These are phyloP conservation scores for Penicillium verhagenii DNA, from an alignment of 495 filamentous ascomycete genomes.

Conservation along the genomic window DNA sequence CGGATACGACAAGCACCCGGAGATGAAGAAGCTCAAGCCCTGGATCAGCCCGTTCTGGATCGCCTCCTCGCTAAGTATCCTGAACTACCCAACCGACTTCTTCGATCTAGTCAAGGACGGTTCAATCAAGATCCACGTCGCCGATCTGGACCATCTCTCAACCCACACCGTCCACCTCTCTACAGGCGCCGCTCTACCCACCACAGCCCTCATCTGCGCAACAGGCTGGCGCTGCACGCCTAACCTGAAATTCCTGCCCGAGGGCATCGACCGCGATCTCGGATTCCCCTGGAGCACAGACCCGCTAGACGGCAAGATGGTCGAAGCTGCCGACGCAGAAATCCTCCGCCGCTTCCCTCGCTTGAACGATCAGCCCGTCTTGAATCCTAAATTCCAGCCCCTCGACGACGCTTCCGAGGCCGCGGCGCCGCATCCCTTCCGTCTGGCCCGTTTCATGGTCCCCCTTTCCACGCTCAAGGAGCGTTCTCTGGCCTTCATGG, in stretches of 20 bases:
- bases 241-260: slow-evolving; percentile 62
- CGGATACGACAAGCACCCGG: slow-evolving; percentile 58
- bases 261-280: slow-evolving; percentile 38
- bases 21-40: slow-evolving; percentile 65
- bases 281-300: slow-evolving; percentile 38
- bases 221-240: slow-evolving; percentile 69
- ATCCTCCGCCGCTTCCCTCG: slow-evolving; percentile 68
- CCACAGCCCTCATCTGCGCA: slow-evolving; percentile 64
- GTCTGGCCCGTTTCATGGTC: slow-evolving; percentile 68
- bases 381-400: slow-evolving; percentile 30
- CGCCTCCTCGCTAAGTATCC: slow-evolving; percentile 59
- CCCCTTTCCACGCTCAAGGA: slow-evolving; percentile 56
- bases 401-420: slow-evolving; percentile 32
- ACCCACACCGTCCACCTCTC: slow-evolving; percentile 53
- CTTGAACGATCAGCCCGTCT: slow-evolving; percentile 44
- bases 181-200: slow-evolving; percentile 50
- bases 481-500: slow-evolving; percentile 65
- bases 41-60: slow-evolving; percentile 65
- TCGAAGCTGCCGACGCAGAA: slow-evolving; percentile 57
- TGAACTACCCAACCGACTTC: slow-evolving; percentile 68
- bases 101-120: slow-evolving; percentile 60
- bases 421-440: slow-evolving; percentile 40
- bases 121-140: slow-evolving; percentile 59
- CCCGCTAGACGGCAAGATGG: slow-evolving; percentile 24
- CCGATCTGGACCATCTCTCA: slow-evolving; percentile 56